Base-by-base conservation (phyloP, 768 basidiomycete species). In the Kwoniella shandongensis region DNA sequence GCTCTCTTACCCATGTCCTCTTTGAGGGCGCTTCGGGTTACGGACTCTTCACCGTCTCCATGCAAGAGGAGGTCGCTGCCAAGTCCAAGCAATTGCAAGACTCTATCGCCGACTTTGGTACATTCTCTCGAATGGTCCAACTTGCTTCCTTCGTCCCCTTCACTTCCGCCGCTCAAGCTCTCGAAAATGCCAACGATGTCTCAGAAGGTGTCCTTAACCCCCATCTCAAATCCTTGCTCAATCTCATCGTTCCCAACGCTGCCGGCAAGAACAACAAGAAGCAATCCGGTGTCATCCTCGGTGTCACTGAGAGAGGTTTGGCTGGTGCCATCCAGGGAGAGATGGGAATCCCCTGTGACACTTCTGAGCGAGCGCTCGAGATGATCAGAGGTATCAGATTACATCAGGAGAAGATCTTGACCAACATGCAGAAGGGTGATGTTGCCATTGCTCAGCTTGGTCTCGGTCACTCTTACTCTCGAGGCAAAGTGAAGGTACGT, bases 21-120 rank as follows among this genome's bases (percentile, higher is more conserved):
- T 93, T 93, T 80, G 93, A 97, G 79, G 86, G 88, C 4, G 85
- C 93, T 54, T 91, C 91, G 25, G 93, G 93, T 50, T 93, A 93
- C 82, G 91, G 90, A 50, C 81, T 96, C 54, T 94, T 96, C 76
- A 84, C 92, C 74, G 86, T 87, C 63, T 88, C 88, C 66, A 83
- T 91, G 45, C 81, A 84, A 49, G 94, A 97, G 78, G 86, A 91
- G 61, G 87, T 97, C 73, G 94, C 86, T 20, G 81, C 88, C 46
- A 85, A 86, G 72, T 84, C 88, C 30, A 81, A 81, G 71, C 82
- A 83, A 30, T 86, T 91, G 39, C 93, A 94, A 78, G 85, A 88
- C 54, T 89, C 89, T 40, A 87, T 97, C 71, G 82, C 82, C 63
- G 91, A 97, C 78, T 81, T 92, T 65, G 79, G 84, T 65, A 92